These are phyloP conservation scores for Lolium multiflorum DNA, from an alignment of 176 grass and related monocot genomes.

Conservation along the genomic window DNA sequence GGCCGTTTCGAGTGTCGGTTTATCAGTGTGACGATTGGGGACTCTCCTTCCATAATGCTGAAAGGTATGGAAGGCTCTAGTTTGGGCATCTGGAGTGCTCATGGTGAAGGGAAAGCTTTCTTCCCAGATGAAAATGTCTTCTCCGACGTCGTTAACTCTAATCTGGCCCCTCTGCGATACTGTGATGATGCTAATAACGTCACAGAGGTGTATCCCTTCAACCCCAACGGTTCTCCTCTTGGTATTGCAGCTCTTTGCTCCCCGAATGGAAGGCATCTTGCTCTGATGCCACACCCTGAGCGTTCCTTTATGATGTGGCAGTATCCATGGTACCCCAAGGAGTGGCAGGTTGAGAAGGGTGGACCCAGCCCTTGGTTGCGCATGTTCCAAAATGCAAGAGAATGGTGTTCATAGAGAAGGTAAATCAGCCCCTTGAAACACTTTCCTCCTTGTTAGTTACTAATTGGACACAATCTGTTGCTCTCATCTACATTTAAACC, in stretches of 20 bases:
- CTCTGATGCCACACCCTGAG: conserved; percentile 97
- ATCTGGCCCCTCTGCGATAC: conserved; percentile 77
- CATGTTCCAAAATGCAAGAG: conserved; percentile 92
- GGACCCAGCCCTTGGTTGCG: conserved; percentile 81
- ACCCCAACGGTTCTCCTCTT: conserved; percentile 90
- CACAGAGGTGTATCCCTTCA: conserved; percentile 87
- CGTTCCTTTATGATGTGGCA: conserved; percentile 99
- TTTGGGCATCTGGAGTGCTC: conserved; percentile 84
- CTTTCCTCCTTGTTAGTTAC: not conserved
- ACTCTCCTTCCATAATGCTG: conserved; percentile 86
- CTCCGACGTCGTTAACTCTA: conserved; percentile 56
- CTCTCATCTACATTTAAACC: too few species aligned
- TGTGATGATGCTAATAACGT: conserved; percentile 73
- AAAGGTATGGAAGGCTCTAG: conserved; percentile 92
- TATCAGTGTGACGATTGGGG: conserved; percentile 67
- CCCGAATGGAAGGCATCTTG: conserved; percentile 86
- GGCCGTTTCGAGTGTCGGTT: conserved; percentile 85
- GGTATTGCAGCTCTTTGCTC: conserved; percentile 89
- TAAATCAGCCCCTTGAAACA: conserved; percentile 20
- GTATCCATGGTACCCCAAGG: conserved; percentile 91
- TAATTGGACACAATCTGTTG: too few species aligned
- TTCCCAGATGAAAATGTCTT: conserved; percentile 74
- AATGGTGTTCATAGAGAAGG: conserved; percentile 76
- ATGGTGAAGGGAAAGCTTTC: conserved; percentile 81
- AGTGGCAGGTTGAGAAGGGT: conserved; percentile 78